Evolutionary conservation across 2,329 filamentous ascomycete genomes (phyloP), one percentile per base, ranked within the genome.

Genomic region (Ambrosiella beaveri): DNA sequence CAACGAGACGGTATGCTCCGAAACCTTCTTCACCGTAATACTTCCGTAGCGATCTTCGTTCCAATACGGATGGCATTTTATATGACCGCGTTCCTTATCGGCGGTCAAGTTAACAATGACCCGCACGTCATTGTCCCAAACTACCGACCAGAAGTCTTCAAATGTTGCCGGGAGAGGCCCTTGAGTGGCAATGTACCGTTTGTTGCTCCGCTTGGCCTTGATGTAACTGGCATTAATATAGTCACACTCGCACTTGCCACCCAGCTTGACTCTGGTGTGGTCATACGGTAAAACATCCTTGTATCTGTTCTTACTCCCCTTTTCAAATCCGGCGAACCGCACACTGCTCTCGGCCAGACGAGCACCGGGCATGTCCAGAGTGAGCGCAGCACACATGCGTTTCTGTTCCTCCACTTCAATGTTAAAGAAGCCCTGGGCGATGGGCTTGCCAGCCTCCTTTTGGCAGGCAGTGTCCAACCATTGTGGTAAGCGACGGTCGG

Each of bases 281-380:
- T 97, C 91, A 67, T 94, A 98, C 0, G 93, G 93, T 71, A 95
- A 84, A 58, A 97, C 96, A 64, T 96, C 94, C 72, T 96, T 97
- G 73, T 98, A 98, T 7, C 93, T 81, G 65, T 98, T 98, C 73
- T 97, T 97, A 15, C 77, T 81, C 7, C 93, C 93, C 68, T 96
- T 93, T 66, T 98, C 93, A 37, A 98, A 86, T 7, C 93, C 93
- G 0, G 87, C 93, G 56, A 98, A 81, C 64, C 88, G 85, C 7
- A 94, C 79, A 19, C 70, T 63, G 63, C 60, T 63, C 13, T 59
- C 62, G 7, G 27, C 40, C 40, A 60, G 63, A 8, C 63, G 63
- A 7, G 63, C 60, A 11, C 66, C 66, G 37, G 66, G 64, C 1
- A 76, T 67, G 54, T 73, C 73, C 59, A 78, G 75, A 0, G 76